Evolutionary conservation across 2,329 filamentous ascomycete species (phyloP).

Genomic region (Albifimbria verrucaria): DNA sequence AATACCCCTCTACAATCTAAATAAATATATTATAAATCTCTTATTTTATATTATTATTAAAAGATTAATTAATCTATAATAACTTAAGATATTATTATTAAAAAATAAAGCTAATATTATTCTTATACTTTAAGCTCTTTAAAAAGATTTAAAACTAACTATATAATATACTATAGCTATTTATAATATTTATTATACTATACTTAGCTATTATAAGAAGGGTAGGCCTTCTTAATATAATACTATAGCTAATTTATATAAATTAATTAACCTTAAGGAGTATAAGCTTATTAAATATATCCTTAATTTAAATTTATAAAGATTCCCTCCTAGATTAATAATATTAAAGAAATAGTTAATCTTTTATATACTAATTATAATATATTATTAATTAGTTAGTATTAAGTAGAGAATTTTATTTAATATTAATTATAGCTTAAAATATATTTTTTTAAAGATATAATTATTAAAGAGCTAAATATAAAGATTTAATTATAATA

Average conservation of each 20-base stretch:
- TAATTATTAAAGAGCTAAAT: conserved; percentile 13
- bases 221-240: background rate
- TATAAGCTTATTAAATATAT: conserved; percentile 9
- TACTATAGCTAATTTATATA: conserved; percentile 5
- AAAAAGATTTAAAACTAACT: background rate
- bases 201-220: background rate
- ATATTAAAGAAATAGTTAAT: no score
- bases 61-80: background rate
- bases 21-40: background rate
- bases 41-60: background rate
- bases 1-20: no score
- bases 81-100: background rate
- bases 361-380: conserved; percentile 1
- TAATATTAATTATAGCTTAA: conserved; percentile 3
- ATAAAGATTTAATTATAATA: conserved; percentile 12
- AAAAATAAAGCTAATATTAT: background rate
- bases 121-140: background rate
- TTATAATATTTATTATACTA: background rate
- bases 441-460: conserved; percentile 5
- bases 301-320: conserved; percentile 6
- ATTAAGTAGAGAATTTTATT: conserved; percentile 1
- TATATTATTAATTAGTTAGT: conserved; percentile 3
- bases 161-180: background rate
- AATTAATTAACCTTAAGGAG: conserved; percentile 6
- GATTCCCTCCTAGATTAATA: conserved; percentile 5